These are phyloP conservation scores for Rhodotorula sp. DNA, from an alignment of 1,284 basidiomycete genomes.

Conservation along the genomic window DNA sequence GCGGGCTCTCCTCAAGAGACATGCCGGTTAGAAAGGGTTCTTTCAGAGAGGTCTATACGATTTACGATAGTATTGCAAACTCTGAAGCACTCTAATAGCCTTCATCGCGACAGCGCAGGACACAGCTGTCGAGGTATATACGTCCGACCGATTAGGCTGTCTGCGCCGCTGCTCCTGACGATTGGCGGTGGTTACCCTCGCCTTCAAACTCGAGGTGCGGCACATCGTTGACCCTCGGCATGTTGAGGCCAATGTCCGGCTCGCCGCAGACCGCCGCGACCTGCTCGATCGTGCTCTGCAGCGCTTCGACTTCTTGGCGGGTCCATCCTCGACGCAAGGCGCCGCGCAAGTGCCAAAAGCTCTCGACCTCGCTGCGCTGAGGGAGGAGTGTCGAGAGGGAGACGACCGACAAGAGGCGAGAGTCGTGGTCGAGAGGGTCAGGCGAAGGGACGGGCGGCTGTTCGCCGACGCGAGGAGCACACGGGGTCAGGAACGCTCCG, in stretches of 20 bases:
- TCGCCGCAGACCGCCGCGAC: conserved; percentile 26
- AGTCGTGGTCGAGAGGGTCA: conserved; percentile 28
- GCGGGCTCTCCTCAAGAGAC: too few relatives aligned
- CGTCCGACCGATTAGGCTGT: too few relatives aligned
- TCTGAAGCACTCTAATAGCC: too few relatives aligned
- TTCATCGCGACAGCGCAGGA: too few relatives aligned
- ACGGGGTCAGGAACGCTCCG: conserved; percentile 31
- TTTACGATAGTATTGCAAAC: too few relatives aligned
- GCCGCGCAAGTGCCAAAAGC: conserved; percentile 37
- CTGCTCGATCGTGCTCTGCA: conserved; percentile 24
- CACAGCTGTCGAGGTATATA: too few relatives aligned
- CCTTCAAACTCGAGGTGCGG: too few relatives aligned
- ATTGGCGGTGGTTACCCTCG: too few relatives aligned
- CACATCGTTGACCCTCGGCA: conserved; percentile 26
- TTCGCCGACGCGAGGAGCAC: neutral
- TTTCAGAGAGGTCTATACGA: too few relatives aligned
- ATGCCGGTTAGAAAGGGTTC: too few relatives aligned
- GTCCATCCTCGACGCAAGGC: conserved; percentile 31
- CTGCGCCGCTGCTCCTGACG: too few relatives aligned
- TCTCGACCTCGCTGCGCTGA: conserved; percentile 31
- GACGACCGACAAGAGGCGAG: conserved; percentile 27
- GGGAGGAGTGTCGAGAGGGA: conserved; percentile 30
- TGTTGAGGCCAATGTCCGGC: neutral
- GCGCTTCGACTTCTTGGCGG: conserved; percentile 30
- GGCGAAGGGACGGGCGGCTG: neutral